Base-by-base conservation (phyloP, 2,329 filamentous ascomycete genomes). In the Cladosporium oxysporum region DNA sequence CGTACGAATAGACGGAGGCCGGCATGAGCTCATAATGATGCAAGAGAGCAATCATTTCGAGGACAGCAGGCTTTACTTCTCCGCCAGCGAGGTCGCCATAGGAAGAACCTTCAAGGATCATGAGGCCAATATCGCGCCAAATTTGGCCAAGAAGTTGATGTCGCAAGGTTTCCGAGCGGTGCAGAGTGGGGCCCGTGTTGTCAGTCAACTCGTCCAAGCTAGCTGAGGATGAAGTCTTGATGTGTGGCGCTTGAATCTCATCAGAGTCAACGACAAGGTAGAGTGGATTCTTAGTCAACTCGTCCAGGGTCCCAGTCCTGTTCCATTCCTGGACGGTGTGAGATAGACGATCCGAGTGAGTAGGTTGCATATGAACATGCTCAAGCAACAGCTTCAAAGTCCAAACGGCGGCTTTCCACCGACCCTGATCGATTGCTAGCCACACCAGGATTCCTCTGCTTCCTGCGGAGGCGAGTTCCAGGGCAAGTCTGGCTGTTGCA, bases 21-120 rank as follows among this genome's bases (percentile, higher is more conserved):
- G 83, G 79, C 71, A 84, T 82, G 62, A 83, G 73, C 35, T 78
- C 80, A 31, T 75, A 70, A 69, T 83, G 82, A 69, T 84, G 82
- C 18, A 84, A 69, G 49, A 81, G 74, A 6, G 82, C 82, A 47
- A 84, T 78, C 58, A 83, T 79, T 66, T 83, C 79, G 60, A 83
- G 71, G 2, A 83, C 79, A 67, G 79, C 78, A 7, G 79, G 74
- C 74, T 80, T 80, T 18, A 82, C 76, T 7, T 52, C 66, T 8
- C 66, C 67, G 28, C 68, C 70, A 16, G 67, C 69, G 33, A 66
- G 47, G 16, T 31, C 21, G 14, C 21, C 21, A 44, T 58, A n/a
- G 2, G 29, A 59, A 16, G 64, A 58, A 63, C 73, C 74, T 21
- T 68, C 71, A 29, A 83, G 52, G n/a, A 82, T 80, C 77, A 83